These are phyloP conservation scores for Cladosporium sp. DNA, from an alignment of 2,329 filamentous ascomycete species.

Conservation along the genomic window DNA sequence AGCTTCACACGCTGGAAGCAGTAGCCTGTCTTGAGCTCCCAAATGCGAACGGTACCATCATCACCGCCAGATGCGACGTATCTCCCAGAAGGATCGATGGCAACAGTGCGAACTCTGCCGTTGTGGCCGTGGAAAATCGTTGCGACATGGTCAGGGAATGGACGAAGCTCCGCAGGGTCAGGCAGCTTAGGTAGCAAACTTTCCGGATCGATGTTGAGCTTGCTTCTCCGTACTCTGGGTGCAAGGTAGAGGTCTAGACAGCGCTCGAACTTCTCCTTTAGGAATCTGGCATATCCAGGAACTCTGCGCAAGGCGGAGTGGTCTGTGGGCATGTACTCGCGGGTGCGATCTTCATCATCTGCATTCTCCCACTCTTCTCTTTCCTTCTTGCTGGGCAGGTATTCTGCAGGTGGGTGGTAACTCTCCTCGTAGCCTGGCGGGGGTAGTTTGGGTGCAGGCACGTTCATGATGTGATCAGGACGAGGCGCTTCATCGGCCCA, in stretches of 20 bases:
- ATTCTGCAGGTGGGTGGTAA: slow-evolving; percentile 94
- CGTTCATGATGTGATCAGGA: slow-evolving; percentile 85
- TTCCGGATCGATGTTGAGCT: slow-evolving; percentile 93
- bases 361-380: slow-evolving; percentile 77
- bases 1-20: slow-evolving; percentile 82
- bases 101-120: slow-evolving; percentile 77
- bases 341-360: slow-evolving; percentile 87
- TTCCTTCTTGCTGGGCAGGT: slow-evolving; percentile 81
- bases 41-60: slow-evolving; percentile 86
- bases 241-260: slow-evolving; percentile 94
- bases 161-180: slow-evolving; percentile 85
- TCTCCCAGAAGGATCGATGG: slow-evolving; percentile 78
- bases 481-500: slow-evolving; percentile 89
- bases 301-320: slow-evolving; percentile 84
- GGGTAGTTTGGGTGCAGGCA: slow-evolving; percentile 87
- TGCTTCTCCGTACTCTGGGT: slow-evolving; percentile 84
- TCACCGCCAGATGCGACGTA: slow-evolving; percentile 91
- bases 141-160: slow-evolving; percentile 87
- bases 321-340: slow-evolving; percentile 78
- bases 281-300: slow-evolving; percentile 81
- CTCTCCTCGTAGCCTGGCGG: slow-evolving; percentile 93
- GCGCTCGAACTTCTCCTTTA: slow-evolving; percentile 94
- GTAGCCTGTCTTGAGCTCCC: slow-evolving; percentile 80
- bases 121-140: slow-evolving; percentile 85
- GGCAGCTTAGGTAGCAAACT: slow-evolving; percentile 90